Base-by-base conservation (phyloP, 202 grass and related monocot species). In the Brachypodium distachyon region DNA sequence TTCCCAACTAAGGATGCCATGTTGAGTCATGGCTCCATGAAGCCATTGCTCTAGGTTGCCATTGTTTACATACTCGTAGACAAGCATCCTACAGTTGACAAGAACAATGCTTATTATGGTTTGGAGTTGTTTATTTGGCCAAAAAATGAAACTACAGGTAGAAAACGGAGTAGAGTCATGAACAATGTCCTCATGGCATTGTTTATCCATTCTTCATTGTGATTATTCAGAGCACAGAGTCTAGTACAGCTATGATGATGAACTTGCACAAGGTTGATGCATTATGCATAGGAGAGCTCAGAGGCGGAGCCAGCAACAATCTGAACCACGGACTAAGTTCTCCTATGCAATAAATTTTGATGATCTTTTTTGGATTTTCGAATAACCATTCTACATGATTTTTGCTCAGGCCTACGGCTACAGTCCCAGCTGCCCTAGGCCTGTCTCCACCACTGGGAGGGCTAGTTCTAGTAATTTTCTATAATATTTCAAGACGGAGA, bases 21-120 rank as follows among this genome's bases (percentile, higher is more conserved):
- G 65, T 74, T 91, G 85, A 80, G 70, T 83, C 77, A 89, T 87
- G 26, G 88, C 82, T 46, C 93, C 93, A 85, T 93, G 90, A 70
- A 97, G 83, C 93, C 93, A 97, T 70, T 97, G 90, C 73, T 97
- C 93, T 58, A 97, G 83, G 76, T 97, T 97, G 33, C 93, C 93
- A 85, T 97, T 97, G 81, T 93, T 93, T 38, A 97, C 93, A 93
- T 97, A 93, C 87, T 97, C 93, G 11, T 93, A 97, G 51, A 97
- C 93, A 80, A 97, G 93, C 93, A 97, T 93, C 81, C 93, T 97
- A 77, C 71, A 82, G 38, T 38, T 61, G 51, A 63, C 11, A 75
- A 60, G 21, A 85, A 36, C 3, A 19, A 49, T 41, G 40, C 27
- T 49, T 19, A 55, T 60, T 63, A 41, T 72, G 51, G 10, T 58